These are phyloP conservation scores for Bassia scoparia DNA, from an alignment of 148 eudicot species.

Conservation along the genomic window DNA sequence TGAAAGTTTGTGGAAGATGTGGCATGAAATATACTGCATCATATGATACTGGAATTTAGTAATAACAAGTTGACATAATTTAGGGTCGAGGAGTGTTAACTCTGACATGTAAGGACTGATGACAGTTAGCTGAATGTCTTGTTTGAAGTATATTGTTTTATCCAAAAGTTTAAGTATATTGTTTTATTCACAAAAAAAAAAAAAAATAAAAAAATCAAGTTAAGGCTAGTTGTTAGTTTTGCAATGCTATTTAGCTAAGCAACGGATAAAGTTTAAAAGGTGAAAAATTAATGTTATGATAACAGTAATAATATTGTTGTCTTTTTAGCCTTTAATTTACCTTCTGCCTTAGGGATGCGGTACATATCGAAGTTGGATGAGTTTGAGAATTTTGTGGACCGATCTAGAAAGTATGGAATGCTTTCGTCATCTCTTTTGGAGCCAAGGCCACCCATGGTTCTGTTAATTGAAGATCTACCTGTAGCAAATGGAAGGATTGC, in stretches of 20 bases:
- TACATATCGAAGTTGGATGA: slow-evolving; percentile 91
- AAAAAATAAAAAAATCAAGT: too few species aligned
- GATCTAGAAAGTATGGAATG: slow-evolving; percentile 74
- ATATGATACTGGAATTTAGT: neutral
- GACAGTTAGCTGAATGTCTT: neutral
- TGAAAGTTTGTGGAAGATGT: neutral
- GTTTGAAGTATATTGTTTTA: neutral
- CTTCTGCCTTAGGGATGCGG: slow-evolving; percentile 45
- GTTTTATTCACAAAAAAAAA: neutral
- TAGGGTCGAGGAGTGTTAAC: neutral
- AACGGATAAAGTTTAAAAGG: too few species aligned
- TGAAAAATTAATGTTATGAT: too few species aligned
- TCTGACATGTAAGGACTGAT: neutral
- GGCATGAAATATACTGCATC: neutral
- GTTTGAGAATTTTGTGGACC: slow-evolving; percentile 82
- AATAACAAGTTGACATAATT: neutral
- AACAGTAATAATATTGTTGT: too few species aligned
- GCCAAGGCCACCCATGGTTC: slow-evolving; percentile 41
- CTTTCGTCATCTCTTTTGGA: slow-evolving; percentile 39
- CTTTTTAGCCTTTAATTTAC: too few species aligned
- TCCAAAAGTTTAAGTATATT: too few species aligned
- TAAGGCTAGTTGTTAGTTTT: neutral
- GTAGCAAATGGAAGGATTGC: slow-evolving; percentile 66
- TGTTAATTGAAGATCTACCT: slow-evolving; percentile 92
- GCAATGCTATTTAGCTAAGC: neutral